Evolutionary conservation across 2,329 filamentous ascomycete species (phyloP), one percentile per base, ranked within the genome.

Genomic region (Sporothrix brasiliensis): DNA sequence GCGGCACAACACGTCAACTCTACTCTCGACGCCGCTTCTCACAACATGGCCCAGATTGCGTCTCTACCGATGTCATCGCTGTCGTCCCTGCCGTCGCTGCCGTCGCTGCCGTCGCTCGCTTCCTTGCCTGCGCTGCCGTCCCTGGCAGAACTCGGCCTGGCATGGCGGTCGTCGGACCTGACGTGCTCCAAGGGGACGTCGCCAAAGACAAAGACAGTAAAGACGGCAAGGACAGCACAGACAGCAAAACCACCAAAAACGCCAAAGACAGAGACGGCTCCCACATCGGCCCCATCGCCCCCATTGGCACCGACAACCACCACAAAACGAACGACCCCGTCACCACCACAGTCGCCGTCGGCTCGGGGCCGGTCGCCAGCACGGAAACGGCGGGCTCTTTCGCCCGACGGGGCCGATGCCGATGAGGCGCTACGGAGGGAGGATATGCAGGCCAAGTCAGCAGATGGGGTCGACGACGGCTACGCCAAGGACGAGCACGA

Each of bases 81-180:
- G 47, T 27, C 47, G 2, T 11, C 41, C 5, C 41, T 60, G 13
- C 14, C 16, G 7, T 6, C 34, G n/a, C 39, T 67, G 21, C 24
- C 58, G 19, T 21, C 34, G 13, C 39, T 24, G 44, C 24, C 61
- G 11, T 66, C 21, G 24, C 14, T 47, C 4, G 3, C 21, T 10
- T 44, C 34, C 2, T 47, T 73, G 30, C 72, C 72, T 21, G 72
- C 72, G 4, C 53, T 73, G 30, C 72, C 72, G 27, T 73, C 72
- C 7, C 56, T 73, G 16, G 67, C 69, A 0, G 72, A 73, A 24
- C 72, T 73, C 16, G 72, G 72, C n/a, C 69, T 73, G n/a, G 49
- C 69, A 2, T 70, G 71, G 71, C 60, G 60, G 58, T 21, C 60
- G 47, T 19, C 67, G 30, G 68, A 70, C 11, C 2, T 34, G 3